These are phyloP conservation scores for Dictyostelium capitatum DNA, from an alignment of 78 protist species.

Conservation along the genomic window DNA sequence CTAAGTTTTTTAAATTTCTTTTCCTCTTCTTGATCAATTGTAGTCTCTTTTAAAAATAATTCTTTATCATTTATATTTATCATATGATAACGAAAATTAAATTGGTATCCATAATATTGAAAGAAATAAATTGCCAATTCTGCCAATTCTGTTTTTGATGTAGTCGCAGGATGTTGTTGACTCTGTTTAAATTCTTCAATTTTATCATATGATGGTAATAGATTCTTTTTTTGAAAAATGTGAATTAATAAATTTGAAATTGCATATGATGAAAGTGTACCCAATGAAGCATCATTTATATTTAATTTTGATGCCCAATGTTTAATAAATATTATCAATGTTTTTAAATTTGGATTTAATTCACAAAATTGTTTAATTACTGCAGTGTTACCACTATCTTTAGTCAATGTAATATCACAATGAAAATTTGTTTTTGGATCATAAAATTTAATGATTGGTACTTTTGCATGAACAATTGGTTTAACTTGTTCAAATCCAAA, in stretches of 20 bases:
- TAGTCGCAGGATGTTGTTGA: background rate
- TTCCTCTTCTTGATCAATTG: background rate
- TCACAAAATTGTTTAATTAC: background rate
- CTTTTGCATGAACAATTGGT: constrained; percentile 13
- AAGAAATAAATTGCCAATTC: background rate
- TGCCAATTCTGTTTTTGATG: background rate
- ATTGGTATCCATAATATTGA: background rate
- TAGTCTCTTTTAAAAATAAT: background rate
- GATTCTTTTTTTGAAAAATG: background rate
- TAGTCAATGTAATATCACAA: constrained; percentile 11
- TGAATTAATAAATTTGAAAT: background rate
- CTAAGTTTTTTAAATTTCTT: background rate
- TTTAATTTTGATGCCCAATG: background rate
- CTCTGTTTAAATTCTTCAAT: background rate
- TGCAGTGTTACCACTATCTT: background rate
- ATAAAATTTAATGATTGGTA: constrained; percentile 1
- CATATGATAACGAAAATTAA: background rate
- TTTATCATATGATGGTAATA: constrained; percentile 10
- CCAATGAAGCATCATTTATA: constrained; percentile 6
- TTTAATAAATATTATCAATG: background rate
- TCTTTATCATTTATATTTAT: background rate
- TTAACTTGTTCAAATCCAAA: background rate
- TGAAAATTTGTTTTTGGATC: constrained; percentile 4
- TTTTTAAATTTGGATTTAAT: background rate
- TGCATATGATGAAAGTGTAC: background rate